Base-by-base conservation (phyloP, 371 early-diverging fungal species). In the Rhizopus sp. region DNA sequence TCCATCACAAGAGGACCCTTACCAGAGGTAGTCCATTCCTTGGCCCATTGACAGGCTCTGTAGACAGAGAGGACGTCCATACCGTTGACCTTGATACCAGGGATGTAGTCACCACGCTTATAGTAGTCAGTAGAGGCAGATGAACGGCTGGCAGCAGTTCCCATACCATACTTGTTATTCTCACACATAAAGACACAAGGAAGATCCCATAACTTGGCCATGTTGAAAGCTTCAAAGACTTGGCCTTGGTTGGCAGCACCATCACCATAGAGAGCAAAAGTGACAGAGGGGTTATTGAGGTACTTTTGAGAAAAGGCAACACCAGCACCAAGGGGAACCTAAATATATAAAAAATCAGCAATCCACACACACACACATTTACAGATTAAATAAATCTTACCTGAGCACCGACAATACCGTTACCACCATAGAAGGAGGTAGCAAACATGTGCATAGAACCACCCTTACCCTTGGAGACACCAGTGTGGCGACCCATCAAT, bases 401-500 rank as follows among this genome's bases (percentile, higher is more conserved):
- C 81, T 99, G 99, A 40, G 99, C 99, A 60, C 99, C 99, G 56
- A 99, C 99, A 70, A 99, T 99, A 66, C 99, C 99, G 87, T 99
- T 98, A 60, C 99, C 99, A 66, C 99, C 99, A 78, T 91, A 98
- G 82, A 99, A 99, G 73, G 91, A 87, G 52, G 84, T 82, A 51
- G 94, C 91, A 80, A 97, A 99, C 91, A 99, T 94, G 88, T 99
- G 99, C 99, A 99, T 99, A 57, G 99, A 99, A 32, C 99, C 99
- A 63, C 99, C 99, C 88, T 98, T 99, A 55, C 99, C 99, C 72
- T 88, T 83, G 35, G 97, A 94, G 66, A 92, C 88, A 69, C 99
- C 99, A 57, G 80, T 91, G 44, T 72, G 64, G 62, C 92, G 88
- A 60, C 98, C 96, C 84, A 91, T 84, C 72, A 93, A 82, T 75